A percentile compares a stretch with the other conserved stretches of the same genome.
phyloP scores from a whole-genome alignment of 768 basidiomycete species.

The Paxillus ammoniavirescens region DNA sequence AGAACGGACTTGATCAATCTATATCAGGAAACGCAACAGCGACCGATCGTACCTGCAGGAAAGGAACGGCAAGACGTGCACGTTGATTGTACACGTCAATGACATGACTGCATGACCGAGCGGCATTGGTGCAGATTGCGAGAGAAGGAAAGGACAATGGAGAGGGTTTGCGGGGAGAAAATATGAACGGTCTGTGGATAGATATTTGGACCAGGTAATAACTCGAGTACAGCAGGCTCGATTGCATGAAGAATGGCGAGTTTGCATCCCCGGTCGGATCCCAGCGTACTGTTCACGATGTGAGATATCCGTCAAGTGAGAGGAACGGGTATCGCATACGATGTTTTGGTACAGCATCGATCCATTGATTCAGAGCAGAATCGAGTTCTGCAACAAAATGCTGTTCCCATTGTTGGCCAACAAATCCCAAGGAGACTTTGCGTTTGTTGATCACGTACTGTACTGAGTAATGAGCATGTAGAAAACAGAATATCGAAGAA shows the following conservation, averaged over 20 bases:
- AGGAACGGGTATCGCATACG: conserved; percentile 16
- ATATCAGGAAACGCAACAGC: background rate
- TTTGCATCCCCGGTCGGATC: conserved; percentile 40
- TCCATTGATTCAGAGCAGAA: conserved; percentile 76
- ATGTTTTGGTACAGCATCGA: conserved; percentile 59
- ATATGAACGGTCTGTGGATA: conserved; percentile 79
- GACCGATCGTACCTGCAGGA: conserved; percentile 26
- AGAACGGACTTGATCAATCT: background rate
- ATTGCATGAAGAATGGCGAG: conserved; percentile 44
- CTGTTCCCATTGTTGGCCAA: conserved; percentile 57
- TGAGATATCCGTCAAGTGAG: background rate
- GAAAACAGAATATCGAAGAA: background rate
- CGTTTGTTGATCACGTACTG: conserved; percentile 75
- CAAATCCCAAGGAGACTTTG: conserved; percentile 49
- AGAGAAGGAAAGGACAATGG: conserved; percentile 57
- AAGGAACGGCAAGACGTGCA: conserved; percentile 19
- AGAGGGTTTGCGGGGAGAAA: conserved; percentile 52
- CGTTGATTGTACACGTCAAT: conserved; percentile 56
- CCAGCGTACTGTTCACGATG: conserved; percentile 36
- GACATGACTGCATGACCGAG: conserved; percentile 71
- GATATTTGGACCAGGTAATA: conserved; percentile 65
- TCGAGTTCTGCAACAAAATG: conserved; percentile 71
- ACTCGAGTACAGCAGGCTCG: conserved; percentile 46
- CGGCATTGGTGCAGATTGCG: conserved; percentile 85
- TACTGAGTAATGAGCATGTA: background rate